Evolutionary conservation across 352 stramenopile species (phyloP), one percentile per base, ranked within the genome.

Genomic region (Globisporangium sylvaticum): DNA sequence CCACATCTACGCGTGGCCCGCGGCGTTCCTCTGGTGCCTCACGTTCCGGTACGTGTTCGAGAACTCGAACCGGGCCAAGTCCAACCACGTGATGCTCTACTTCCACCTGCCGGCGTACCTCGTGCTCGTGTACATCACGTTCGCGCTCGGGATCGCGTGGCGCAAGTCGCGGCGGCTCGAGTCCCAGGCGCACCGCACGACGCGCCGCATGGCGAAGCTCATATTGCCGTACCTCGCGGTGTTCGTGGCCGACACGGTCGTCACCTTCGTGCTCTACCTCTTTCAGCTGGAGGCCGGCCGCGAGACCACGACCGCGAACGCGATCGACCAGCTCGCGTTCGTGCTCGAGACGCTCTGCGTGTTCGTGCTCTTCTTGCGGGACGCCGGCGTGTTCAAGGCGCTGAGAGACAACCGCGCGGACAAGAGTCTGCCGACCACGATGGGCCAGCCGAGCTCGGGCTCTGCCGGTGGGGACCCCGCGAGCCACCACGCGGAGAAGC

Each of bases 1-100:
- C 66, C 85, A 95, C 71, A 74, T 92, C 53, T 84, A 80, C 55
- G 85, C 87, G n/a, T 95, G 87, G 87, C 87, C 87, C 2, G 70
- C 69, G 0, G 77, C 87, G n/a, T 42, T 89, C 22, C 57, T 88
- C 27, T 95, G 86, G 72, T 90, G 85, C 57, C 64, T 88, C 31
- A 39, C 84, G 9, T 95, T 95, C 64, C 84, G 83, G 20, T 89
- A 87, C 60, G 54, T 81, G 25, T 85, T 92, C 32, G 65, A 74
- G 25, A 66, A 74, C 58, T 62, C 72, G 27, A 52, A 79, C 59
- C 44, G 52, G 7, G 12, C 62, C 6, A 34, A 48, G 3, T 80
- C 75, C 1, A 69, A 65, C 1, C 81, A 92, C 63, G 72, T 92
- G 9, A 65, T 90, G 66, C 73, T 95, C 10, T 89, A 85, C 64